Conservation (phyloP, 768 basidiomycete species). For the Lactarius vividus region DNA sequence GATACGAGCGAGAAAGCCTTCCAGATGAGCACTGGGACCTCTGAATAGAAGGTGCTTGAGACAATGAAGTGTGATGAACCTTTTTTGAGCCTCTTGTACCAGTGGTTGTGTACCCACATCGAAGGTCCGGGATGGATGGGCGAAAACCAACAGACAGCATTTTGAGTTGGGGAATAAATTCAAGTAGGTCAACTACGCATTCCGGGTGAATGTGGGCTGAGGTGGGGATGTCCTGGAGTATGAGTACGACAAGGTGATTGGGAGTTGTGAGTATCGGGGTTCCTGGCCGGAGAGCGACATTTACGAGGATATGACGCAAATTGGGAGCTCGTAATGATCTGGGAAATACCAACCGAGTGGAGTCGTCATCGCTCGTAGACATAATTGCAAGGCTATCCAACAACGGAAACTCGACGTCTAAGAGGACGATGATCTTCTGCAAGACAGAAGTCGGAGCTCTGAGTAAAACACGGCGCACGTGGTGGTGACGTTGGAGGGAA, state of each 20-base stretch:
- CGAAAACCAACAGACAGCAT: background rate
- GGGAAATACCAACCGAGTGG: background rate
- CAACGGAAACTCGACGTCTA: background rate
- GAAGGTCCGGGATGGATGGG: too few relatives aligned
- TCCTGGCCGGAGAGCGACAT: background rate
- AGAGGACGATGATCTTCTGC: background rate
- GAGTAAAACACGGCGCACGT: slow-evolving; percentile 1
- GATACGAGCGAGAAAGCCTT: background rate
- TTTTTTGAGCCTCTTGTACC: background rate
- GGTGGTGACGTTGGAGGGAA: background rate
- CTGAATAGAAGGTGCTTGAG: background rate
- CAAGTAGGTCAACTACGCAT: background rate
- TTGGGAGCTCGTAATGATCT: background rate
- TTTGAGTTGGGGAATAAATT: slow-evolving; percentile 5
- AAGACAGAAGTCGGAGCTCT: background rate
- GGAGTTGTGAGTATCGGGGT: background rate
- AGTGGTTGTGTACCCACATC: background rate
- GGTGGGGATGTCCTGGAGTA: background rate
- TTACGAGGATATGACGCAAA: background rate
- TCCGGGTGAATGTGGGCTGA: background rate
- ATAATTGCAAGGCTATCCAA: slow-evolving; percentile 1
- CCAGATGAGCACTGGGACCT: background rate
- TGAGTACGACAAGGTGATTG: background rate
- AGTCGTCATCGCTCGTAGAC: background rate
- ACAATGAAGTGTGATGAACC: slow-evolving; percentile 2